Evolutionary conservation across 129 eudicot genomes (phyloP), one percentile per base, ranked within the genome.

Genomic region (Flaveria brownii): DNA sequence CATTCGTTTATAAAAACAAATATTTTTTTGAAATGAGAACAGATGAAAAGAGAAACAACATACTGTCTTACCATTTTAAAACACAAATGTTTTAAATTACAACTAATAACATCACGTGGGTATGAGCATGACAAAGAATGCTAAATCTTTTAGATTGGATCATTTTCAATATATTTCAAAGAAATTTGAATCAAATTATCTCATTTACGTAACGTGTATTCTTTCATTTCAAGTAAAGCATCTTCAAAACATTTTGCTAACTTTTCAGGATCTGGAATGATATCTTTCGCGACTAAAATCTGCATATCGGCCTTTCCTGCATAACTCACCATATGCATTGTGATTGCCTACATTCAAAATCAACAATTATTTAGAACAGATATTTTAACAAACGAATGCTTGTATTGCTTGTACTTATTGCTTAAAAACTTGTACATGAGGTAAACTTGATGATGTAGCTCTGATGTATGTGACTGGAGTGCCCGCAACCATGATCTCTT

Each of bases 251-350:
- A 92, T 56, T 85, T 90, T 11, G 96, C 96, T 26, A 92, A 82
- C 64, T 81, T 68, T 59, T 87, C 75, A 0, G 91, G 91, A 15
- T 90, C 98, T 1, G 89, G 85, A 51, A 93, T 82, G 23, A 93
- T 74, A 5, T 93, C 98, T 78, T 91, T 93, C 4, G 98, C 98
- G 20, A 81, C 98, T 46, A 81, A 66, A 33, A 93, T 88, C 68
- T 93, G 96, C 91, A 93, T 55, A 51, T 90, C 91, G 1, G 96
- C 98, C 61, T 75, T 78, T 49, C 97, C 97, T 11, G 85, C 96
- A 54, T 93, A 93, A 69, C 96, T 88, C 89, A 93, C 80, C 98
- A 92, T 87, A 72, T 89, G 96, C 91, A 92, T 84, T 52, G 93
- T 89, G 70, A 92, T 80, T 22, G 89, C 97, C 97, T 92, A 88